Evolutionary conservation across 805 yeast species (phyloP), one percentile per base, ranked within the genome.

Genomic region (Nakazawaea ishiwadae): DNA sequence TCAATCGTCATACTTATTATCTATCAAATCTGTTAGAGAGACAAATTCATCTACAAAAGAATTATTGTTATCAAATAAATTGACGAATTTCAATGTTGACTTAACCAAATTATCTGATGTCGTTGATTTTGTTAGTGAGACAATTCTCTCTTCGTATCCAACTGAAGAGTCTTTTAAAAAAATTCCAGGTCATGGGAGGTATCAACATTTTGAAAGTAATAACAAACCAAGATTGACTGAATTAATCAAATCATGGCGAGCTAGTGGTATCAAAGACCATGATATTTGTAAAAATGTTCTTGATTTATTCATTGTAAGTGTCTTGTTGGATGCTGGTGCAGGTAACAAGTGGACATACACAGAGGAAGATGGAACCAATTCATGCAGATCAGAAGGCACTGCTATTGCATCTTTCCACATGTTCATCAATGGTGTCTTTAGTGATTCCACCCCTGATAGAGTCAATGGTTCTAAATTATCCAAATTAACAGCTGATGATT

Each of bases 181-280:
- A 1, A 79, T 79, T 40, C 84, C 86, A 4, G 77, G 81, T 7
- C 85, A 79, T 55, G 85, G 85, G 2, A 65, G 86, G 42, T 79
- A 79, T 75, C 83, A 77, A 50, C 85, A 79, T 54, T 67, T 79
- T 51, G 76, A 78, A 50, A 75, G 70, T 26, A 74, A 75, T 29
- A 69, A 64, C n/a, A 51, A 53, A 26, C 56, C 55, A 14, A 67
- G 84, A 31, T 62, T 79, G 31, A 71, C 67, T 15, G 43, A 48
- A 2, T 52, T 78, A 43, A 66, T 78, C 20, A 51, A 46, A 2
- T 44, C 52, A 21, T 71, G 79, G 70, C 42, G 57, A 27, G 41
- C 32, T 1, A 8, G 11, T 5, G 37, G 36, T 4, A 10, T 37
- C 1, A 17, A 50, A 2, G 58, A 60, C 11, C 46, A 61, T 11